These are phyloP conservation scores for Glaciozyma antarctica DNA, from an alignment of 768 basidiomycete genomes.

Conservation along the genomic window DNA sequence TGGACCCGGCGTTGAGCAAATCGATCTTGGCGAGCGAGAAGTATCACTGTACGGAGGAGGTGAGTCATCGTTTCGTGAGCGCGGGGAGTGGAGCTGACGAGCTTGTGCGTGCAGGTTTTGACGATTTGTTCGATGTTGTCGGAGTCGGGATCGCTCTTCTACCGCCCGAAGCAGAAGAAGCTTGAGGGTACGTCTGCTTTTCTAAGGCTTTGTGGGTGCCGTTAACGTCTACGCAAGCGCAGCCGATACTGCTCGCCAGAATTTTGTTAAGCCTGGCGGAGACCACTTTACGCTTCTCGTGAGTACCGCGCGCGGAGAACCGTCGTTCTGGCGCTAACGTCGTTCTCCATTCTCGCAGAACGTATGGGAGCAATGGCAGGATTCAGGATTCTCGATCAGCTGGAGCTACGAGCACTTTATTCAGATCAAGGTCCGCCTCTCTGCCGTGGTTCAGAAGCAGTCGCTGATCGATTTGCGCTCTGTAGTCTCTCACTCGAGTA, in stretches of 20 bases:
- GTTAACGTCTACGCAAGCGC: slow-evolving; percentile 45
- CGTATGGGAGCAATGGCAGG: slow-evolving; percentile 98
- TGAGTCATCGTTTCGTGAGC: slow-evolving; percentile 39
- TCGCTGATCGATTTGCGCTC: slow-evolving; percentile 26
- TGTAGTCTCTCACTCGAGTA: slow-evolving; percentile 79
- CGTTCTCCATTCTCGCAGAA: slow-evolving; percentile 42
- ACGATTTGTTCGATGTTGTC: slow-evolving; percentile 97
- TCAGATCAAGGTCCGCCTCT: slow-evolving; percentile 22
- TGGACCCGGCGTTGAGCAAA: slow-evolving; percentile 91
- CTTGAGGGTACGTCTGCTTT: slow-evolving; percentile 24
- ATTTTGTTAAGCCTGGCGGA: slow-evolving; percentile 88
- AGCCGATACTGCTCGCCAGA: slow-evolving; percentile 94
- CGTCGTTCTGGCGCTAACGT: too few species aligned
- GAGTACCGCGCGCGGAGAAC: too few species aligned
- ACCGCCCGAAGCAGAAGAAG: slow-evolving; percentile 96
- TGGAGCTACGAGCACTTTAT: slow-evolving; percentile 73
- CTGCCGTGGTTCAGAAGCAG: not conserved
- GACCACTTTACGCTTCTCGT: slow-evolving; percentile 88
- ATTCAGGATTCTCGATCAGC: slow-evolving; percentile 92
- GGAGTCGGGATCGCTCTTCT: slow-evolving; percentile 89
- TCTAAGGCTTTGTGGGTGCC: too few species aligned
- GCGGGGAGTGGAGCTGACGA: not conserved
- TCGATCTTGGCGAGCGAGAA: slow-evolving; percentile 91
- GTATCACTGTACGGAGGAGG: slow-evolving; percentile 92
- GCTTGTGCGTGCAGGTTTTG: slow-evolving; percentile 52